Evolutionary conservation across 1,284 basidiomycete genomes (phyloP), one percentile per base, ranked within the genome.

Genomic region (Papiliotrema nemorosa): DNA sequence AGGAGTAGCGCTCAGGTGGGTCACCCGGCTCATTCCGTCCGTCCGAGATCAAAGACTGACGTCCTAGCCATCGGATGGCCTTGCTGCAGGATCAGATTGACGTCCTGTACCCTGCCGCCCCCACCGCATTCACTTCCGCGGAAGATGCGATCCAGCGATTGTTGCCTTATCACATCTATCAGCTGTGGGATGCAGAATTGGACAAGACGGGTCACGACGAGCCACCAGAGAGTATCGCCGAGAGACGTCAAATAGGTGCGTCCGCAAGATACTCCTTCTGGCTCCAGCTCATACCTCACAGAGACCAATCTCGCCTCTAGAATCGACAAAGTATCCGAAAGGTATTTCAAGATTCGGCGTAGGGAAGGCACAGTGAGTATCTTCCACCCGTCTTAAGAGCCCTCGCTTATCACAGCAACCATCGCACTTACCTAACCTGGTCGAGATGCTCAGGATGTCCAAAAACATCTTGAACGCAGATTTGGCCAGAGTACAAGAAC

Each of bases 151-250:
- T 73, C 6, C 54, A 67, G 22, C 55, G 62, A 7, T 52, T 73
- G 21, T 40, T 73, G 20, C 71, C 71, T 2, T 73, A 66, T 49
- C 71, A 73, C 55, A 53, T 73, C 18, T 72, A 66, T 63, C 67
- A 72, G 45, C 57, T 68, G 26, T 60, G 63, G 21, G 69, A 72
- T 31, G 66, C 67, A 44, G 69, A 73, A 48, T 56, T 70, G 14
- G 55, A 53, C 6, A 31, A 31, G 29, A 7, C 29, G 7, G 49
- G 54, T 31, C 13, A 44, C 24, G 50, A 43, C 37, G 18, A 26
- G 54, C 24, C 20, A 43, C 44, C 13, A 42, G 52, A 34, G 43
- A 40, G 21, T 21, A 49, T 47, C 41, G 42, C 31, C 54, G 50
- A 50, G 58, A 53, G 52, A 22, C 9, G 25, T 22, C 18, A 24